Evolutionary conservation across 169 alveolate species (phyloP).

Genomic region (Sarcocystis neurona): DNA sequence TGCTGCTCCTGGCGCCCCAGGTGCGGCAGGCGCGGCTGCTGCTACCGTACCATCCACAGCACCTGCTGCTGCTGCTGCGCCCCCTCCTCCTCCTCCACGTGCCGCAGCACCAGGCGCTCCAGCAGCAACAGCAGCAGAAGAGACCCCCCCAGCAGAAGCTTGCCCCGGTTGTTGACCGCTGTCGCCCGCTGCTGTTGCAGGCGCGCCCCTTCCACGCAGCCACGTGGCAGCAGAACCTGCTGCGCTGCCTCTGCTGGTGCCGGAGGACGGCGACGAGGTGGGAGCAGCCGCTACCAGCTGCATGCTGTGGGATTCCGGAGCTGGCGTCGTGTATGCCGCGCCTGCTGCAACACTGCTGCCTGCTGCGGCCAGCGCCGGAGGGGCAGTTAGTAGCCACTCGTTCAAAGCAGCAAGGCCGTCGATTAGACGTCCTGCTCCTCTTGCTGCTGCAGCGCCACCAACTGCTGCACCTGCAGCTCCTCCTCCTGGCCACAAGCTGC

Average conservation of each 20-base stretch:
- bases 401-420: slow-evolving; percentile 27
- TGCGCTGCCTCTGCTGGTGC: background rate
- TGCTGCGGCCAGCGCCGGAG: background rate
- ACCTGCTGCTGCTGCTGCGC: slow-evolving; percentile 21
- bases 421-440: background rate
- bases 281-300: too few relatives aligned
- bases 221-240: background rate
- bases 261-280: background rate
- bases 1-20: slow-evolving; percentile 26
- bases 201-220: background rate
- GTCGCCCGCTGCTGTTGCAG: background rate
- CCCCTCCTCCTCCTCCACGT: background rate
- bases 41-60: slow-evolving; percentile 15
- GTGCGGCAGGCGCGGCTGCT: slow-evolving; percentile 29
- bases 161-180: background rate
- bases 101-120: slow-evolving; percentile 21
- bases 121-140: background rate
- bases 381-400: slow-evolving; percentile 25
- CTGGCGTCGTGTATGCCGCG: too few relatives aligned
- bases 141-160: background rate
- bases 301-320: too few relatives aligned
- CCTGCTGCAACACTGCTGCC: background rate
- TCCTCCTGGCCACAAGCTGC: background rate
- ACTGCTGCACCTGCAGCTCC: background rate
- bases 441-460: background rate